Base-by-base conservation (phyloP, 2,329 filamentous ascomycete genomes). In the Nothopassalora personata region DNA sequence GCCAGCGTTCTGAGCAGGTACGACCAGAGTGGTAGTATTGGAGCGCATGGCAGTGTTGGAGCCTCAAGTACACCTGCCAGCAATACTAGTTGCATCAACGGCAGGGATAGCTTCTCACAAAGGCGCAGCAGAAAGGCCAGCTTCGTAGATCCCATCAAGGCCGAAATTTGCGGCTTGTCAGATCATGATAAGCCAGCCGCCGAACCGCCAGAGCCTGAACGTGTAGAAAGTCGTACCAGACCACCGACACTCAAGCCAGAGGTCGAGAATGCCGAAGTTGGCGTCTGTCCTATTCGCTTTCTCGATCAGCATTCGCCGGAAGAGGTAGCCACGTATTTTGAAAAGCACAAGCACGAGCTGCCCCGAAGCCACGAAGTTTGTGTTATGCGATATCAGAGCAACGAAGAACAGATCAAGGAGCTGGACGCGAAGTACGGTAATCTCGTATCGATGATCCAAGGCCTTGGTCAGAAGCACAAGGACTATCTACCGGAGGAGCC, bases 371-470 rank as follows among this genome's bases (percentile, higher is more conserved):
- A 97, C 75, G 91, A 95, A 72, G 84, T 97, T 48, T 97, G 93
- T 73, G 86, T 97, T 61, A 87, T 89, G 70, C 85, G 92, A 58
- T 96, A 96, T 72, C 90, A 96, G 75, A 88, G 85, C 73, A 93
- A 92, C 69, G 88, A 93, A 67, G 84, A 89, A 63, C 89, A 92
- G 69, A 89, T 96, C 70, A 86, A 86, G 65, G 90, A 95, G 74
- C 80, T 97, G 57, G 93, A 97, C 73, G 90, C 90, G 63, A 97
- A 97, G 74, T 97, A 97, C 72, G 91, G 91, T 64, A 93, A 88
- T 72, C 79, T 97, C 47, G 91, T 90, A 66, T 95, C 85, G 75
- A 97, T 97, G 93, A 95, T 97, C 61, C 88, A 94, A 72, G 91
- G 91, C 8, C 79, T 97, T 43, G 90, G 91, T 52, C 84, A 87